Base-by-base conservation (phyloP, 805 yeast genomes). In the Starmerella floricola region DNA sequence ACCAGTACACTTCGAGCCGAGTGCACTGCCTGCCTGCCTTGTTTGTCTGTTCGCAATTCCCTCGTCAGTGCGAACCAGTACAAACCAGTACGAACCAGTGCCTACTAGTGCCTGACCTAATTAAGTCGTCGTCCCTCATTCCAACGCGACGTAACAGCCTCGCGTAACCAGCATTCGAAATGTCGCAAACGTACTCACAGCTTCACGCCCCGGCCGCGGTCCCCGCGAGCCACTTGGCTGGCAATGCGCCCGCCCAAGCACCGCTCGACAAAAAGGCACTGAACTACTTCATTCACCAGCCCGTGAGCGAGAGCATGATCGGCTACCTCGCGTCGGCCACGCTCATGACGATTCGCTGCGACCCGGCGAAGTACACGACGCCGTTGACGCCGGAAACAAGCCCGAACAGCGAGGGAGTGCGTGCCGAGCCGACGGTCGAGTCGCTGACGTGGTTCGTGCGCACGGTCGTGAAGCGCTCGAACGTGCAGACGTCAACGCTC, bases 401-500 rank as follows among this genome's bases (percentile, higher is more conserved):
- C 29, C 38, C 49, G 13, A 37, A 20, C 8, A 33, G 31, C 31
- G 38, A 19, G n/a, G 29, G 30, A 4, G 42, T 40, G 21, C 43
- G 23, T 16, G 57, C 56, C 12, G 56, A 52, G 49, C 57, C 58
- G 27, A 47, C 56, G 15, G 47, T 57, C 29, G 56, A 61, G 28
- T 52, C 62, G 20, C 54, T 62, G 40, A 42, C 46, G 21, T 47
- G 49, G 21, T 88, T 91, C 65, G 87, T 91, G 51, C 71, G 76
- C 46, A 73, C 71, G 21, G 65, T 88, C 48, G 78, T 88, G 53
- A 68, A 68, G 41, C 76, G 81, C 55, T 84, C 96, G 6, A 86
- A 87, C 59, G 97, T 88, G 32, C 95, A 86, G 62, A 82, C 95
- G 3, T 85, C 96, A 28, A 88, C 97, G 1, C 69, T 88, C 49